Base-by-base conservation (phyloP, 345 rosid genomes). In the Citrus medica region DNA sequence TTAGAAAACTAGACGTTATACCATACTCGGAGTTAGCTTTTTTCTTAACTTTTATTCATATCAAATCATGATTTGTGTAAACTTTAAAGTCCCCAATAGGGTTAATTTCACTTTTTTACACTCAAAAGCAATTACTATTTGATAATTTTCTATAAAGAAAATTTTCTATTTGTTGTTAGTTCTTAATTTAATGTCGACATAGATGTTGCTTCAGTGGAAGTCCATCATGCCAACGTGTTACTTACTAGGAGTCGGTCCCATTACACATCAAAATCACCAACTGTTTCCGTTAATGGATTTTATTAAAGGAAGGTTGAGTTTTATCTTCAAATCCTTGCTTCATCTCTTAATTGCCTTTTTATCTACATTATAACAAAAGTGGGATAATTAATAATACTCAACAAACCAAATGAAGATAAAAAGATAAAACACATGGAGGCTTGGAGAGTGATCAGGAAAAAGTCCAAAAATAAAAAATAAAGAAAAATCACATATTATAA, bases 191-290 rank as follows among this genome's bases (percentile, higher is more conserved):
- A 62, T 68, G 9, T 33, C 9, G 79, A 65, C 35, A 68, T 67
- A 6, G 66, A 79, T 67, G 82, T 28, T 53, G 74, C 75, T 40
- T 35, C 67, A 79, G 88, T 82, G 82, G 79, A 82, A 79, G 28
- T 80, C 78, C 85, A 81, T 69, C 78, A 70, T 65, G 74, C 76
- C 79, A 79, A 82, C 81, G 74, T 69, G 90, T 83, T 82, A 14
- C 74, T 74, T 77, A 80, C 37, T 63, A 79, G 75, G 80, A 68
- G 77, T 33, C 48, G 79, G 73, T 12, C 85, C 81, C 73, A 71
- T 55, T 42, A 27, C n/a, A 42, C 37, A 40, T 78, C 82, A 69
- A 80, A 35, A 64, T 83, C 86, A 71, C 83, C 81, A 82, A 73
- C 81, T 82, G 84, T 82, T 68, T 78, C 76, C 21, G 79, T 76